Evolutionary conservation across 495 filamentous ascomycete genomes (phyloP).

Genomic region (Penicillium dipodomyicola): DNA sequence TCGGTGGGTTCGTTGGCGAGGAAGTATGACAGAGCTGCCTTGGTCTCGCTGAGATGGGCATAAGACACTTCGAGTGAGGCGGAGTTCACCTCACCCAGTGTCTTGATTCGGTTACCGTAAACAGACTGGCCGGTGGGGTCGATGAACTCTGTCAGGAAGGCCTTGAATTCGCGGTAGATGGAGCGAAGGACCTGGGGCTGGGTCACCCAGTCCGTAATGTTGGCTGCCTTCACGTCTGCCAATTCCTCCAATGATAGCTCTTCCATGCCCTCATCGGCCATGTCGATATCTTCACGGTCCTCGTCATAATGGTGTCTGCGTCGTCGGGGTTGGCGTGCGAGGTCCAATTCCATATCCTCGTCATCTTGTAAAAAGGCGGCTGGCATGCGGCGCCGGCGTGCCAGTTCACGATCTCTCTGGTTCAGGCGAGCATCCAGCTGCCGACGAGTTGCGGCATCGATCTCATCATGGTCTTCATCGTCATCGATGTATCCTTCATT

Average conservation of each 20-base stretch:
- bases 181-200: slow-evolving; percentile 88
- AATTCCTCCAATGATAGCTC: slow-evolving; percentile 90
- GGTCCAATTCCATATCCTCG: slow-evolving; percentile 79
- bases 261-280: slow-evolving; percentile 89
- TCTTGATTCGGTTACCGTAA: slow-evolving; percentile 89
- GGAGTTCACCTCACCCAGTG: slow-evolving; percentile 92
- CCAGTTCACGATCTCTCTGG: slow-evolving; percentile 77
- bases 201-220: slow-evolving; percentile 90
- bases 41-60: slow-evolving; percentile 80
- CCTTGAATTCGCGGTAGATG: slow-evolving; percentile 94
- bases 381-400: slow-evolving; percentile 70
- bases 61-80: slow-evolving; percentile 96
- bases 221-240: slow-evolving; percentile 89
- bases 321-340: slow-evolving; percentile 76
- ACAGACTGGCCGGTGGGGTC: slow-evolving; percentile 84
- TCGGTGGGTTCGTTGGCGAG: slow-evolving; percentile 92
- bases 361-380: slow-evolving; percentile 84
- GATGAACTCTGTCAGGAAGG: slow-evolving; percentile 93
- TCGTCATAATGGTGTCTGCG: slow-evolving; percentile 89
- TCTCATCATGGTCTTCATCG: slow-evolving; percentile 70
- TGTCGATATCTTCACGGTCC: slow-evolving; percentile 81
- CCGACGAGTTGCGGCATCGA: slow-evolving; percentile 66
- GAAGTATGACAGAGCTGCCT: slow-evolving; percentile 97
- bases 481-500: slow-evolving; percentile 73
- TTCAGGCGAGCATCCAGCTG: slow-evolving; percentile 81